phyloP scores from a whole-genome alignment of 495 filamentous ascomycete genomes.

The Penicillium mononematosum region DNA sequence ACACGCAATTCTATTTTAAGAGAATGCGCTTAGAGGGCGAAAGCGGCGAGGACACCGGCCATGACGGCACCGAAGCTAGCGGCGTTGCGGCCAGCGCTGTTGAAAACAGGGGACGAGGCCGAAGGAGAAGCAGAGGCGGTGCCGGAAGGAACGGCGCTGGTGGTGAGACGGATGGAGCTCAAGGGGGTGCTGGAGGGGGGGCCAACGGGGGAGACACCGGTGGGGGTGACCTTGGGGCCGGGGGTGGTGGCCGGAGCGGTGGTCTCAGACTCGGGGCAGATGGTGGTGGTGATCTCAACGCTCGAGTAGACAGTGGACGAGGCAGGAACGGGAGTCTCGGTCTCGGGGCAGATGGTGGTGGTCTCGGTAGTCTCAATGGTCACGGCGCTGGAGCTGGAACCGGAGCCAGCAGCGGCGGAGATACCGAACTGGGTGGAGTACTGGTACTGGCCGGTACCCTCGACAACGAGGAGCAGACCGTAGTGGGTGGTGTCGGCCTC shows the following conservation, averaged over 20 bases:
- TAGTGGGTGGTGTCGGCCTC: constrained; percentile 55
- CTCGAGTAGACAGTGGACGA: too few species aligned
- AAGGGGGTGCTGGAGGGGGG: constrained; percentile 17
- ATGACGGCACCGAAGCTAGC: constrained; percentile 48
- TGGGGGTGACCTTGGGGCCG: constrained; percentile 16
- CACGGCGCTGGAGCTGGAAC: constrained; percentile 13
- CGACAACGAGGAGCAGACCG: constrained; percentile 64
- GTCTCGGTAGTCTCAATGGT: constrained; percentile 23
- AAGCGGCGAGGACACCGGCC: constrained; percentile 41
- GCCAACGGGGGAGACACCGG: constrained; percentile 21
- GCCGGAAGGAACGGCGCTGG: constrained; percentile 25
- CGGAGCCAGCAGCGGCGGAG: constrained; percentile 41
- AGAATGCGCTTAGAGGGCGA: constrained; percentile 39
- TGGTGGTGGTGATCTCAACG: constrained; percentile 18
- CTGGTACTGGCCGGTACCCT: constrained; percentile 62
- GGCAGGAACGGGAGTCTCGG: constrained; percentile 10
- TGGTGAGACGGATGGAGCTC: constrained; percentile 18
- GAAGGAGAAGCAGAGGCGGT: constrained; percentile 28
- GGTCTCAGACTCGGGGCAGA: constrained; percentile 24
- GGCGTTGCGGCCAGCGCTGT: constrained; percentile 47
- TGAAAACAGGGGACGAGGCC: constrained; percentile 35
- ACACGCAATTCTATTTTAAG: background rate
- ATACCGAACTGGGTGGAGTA: constrained; percentile 71
- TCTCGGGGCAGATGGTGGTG: constrained; percentile 27
- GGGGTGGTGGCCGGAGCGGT: background rate